Percentiles rank a stretch among this genome's conserved stretches.
Evolutionary conservation across 2,329 filamentous ascomycete species (phyloP).

Genomic region (Colletotrichum simmondsii): DNA sequence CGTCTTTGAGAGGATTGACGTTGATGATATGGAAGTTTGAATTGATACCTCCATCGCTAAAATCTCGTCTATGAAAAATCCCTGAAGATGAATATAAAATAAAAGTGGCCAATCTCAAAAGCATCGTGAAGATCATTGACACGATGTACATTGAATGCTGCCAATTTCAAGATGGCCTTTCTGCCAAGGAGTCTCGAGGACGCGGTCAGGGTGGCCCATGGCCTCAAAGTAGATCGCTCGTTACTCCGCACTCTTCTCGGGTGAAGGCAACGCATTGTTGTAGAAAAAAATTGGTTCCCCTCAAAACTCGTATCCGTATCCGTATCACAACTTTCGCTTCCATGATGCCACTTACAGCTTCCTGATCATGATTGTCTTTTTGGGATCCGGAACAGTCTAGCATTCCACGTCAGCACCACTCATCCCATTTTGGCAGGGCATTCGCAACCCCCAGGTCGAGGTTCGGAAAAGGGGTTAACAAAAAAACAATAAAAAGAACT

Average conservation of each 20-base stretch:
- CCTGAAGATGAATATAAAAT: background rate
- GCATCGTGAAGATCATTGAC: no score
- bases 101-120: no score
- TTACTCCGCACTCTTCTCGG: background rate
- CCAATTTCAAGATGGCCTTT: background rate
- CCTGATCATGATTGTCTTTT: constrained; percentile 25
- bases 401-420: background rate
- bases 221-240: background rate
- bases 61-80: background rate
- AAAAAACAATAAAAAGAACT: background rate
- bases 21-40: constrained; percentile 33
- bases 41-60: background rate
- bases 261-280: background rate
- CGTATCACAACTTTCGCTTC: background rate
- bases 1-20: constrained; percentile 29
- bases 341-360: background rate
- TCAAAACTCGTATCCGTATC: background rate
- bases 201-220: background rate
- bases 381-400: constrained; percentile 15
- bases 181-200: background rate
- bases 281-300: background rate
- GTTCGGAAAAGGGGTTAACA: no score
- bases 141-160: no score
- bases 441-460: background rate
- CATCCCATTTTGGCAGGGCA: background rate